Conservation (phyloP, 2,329 filamentous ascomycete species). For the Penicillium sp. region DNA sequence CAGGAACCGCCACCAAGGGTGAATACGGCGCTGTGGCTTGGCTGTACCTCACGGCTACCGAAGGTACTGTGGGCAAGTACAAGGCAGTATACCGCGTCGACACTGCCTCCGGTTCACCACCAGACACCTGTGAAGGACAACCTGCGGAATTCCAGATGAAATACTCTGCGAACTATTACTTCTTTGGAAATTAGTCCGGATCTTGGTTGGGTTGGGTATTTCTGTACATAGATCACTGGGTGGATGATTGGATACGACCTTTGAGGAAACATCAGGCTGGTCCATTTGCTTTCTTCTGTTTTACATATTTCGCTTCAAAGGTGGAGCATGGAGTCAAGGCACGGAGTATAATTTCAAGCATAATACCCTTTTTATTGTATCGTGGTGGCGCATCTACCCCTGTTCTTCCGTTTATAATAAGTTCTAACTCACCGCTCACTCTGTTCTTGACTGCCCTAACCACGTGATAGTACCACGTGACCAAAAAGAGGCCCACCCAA, state of each 20-base stretch:
- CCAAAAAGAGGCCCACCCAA: constrained; percentile 18
- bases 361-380: neutral
- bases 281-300: constrained; percentile 5
- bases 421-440: neutral
- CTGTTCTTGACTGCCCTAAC: neutral
- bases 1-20: constrained; percentile 63
- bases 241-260: constrained; percentile 10
- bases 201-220: neutral
- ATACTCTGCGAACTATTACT: constrained; percentile 83
- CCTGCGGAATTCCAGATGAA: constrained; percentile 69
- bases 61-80: constrained; percentile 64
- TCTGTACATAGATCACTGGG: constrained; percentile 21
- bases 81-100: constrained; percentile 81
- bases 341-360: constrained; percentile 6
- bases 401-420: too few relatives aligned
- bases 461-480: constrained; percentile 41
- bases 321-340: neutral
- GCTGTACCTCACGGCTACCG: constrained; percentile 68
- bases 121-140: constrained; percentile 71
- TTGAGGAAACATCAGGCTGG: constrained; percentile 8
- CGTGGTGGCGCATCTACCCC: too few relatives aligned
- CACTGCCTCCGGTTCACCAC: constrained; percentile 80
- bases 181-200: constrained; percentile 41
- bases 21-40: constrained; percentile 73
- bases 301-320: neutral